These are phyloP conservation scores for Nakazawaea pomicola DNA, from an alignment of 805 yeast genomes.

Conservation along the genomic window DNA sequence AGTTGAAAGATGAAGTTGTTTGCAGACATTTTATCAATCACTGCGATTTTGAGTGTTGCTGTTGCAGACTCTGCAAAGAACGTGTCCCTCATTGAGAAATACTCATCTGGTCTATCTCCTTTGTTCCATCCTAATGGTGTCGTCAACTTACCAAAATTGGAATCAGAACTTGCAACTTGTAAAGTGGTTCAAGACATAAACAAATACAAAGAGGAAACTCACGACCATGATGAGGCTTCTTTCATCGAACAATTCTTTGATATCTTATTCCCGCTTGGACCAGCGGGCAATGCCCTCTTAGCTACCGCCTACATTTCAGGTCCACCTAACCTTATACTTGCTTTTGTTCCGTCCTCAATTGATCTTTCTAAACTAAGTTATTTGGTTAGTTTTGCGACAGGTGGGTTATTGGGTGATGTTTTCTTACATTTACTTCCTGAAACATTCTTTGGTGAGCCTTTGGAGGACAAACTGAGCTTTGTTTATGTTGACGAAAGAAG, in stretches of 20 bases:
- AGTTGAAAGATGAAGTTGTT: not conserved
- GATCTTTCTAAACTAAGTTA: constrained; percentile 44
- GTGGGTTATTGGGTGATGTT: constrained; percentile 72
- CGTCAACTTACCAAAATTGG: constrained; percentile 33
- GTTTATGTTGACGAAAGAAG: constrained; percentile 48
- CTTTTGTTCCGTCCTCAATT: constrained; percentile 52
- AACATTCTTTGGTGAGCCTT: constrained; percentile 49
- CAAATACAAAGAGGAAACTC: constrained; percentile 12
- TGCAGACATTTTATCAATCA: not conserved
- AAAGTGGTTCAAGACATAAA: constrained; percentile 36
- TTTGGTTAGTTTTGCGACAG: constrained; percentile 69
- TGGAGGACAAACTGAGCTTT: constrained; percentile 34
- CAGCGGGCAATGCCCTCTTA: constrained; percentile 56
- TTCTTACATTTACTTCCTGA: constrained; percentile 71
- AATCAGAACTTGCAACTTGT: constrained; percentile 27
- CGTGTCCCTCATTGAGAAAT: constrained; percentile 1
- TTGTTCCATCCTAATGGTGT: constrained; percentile 37
- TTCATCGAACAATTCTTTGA: constrained; percentile 35
- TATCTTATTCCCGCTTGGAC: constrained; percentile 44
- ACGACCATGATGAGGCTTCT: constrained; percentile 16
- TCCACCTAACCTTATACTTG: constrained; percentile 55
- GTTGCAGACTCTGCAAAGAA: not conserved
- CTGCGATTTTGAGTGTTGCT: not conserved
- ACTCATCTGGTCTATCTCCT: constrained; percentile 2
- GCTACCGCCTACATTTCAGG: constrained; percentile 64